Evolutionary conservation across 75 land plant genomes (phyloP).

Genomic region (Pseudotsuga menziesii): DNA sequence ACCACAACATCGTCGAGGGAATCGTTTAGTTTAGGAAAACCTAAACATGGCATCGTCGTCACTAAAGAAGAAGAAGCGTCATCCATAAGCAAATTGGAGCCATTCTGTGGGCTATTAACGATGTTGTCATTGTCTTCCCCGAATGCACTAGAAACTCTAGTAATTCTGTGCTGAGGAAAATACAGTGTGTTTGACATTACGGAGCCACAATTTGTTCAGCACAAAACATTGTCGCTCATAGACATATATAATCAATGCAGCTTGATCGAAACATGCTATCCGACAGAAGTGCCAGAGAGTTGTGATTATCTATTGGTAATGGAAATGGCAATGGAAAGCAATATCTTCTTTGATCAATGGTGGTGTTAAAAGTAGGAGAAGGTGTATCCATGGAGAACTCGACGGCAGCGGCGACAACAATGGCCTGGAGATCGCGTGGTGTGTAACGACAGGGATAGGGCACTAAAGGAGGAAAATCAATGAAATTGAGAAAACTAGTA

Average conservation of each 20-base stretch:
- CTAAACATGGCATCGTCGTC: not conserved
- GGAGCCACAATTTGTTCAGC: too few relatives aligned
- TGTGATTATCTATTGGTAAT: too few relatives aligned
- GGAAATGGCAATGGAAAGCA: not conserved
- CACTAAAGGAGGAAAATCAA: conserved; percentile 2
- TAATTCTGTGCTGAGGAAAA: not conserved
- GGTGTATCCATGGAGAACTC: not conserved
- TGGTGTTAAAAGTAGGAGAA: not conserved
- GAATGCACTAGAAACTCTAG: not conserved
- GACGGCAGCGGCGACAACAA: not conserved
- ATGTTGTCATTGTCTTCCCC: not conserved
- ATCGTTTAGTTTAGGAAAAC: not conserved
- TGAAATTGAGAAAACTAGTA: conserved; percentile 19
- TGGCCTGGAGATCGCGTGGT: conserved; percentile 1
- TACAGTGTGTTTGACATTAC: too few relatives aligned
- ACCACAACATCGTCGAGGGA: not conserved
- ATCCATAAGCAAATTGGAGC: not conserved
- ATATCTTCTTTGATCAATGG: not conserved
- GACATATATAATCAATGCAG: too few relatives aligned
- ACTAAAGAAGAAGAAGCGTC: not conserved
- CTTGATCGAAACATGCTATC: too few relatives aligned
- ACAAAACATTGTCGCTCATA: too few relatives aligned
- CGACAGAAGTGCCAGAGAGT: too few relatives aligned
- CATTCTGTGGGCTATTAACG: not conserved
- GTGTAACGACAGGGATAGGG: conserved; percentile 14